Conservation (phyloP, 768 basidiomycete genomes). For the Serpula lacrymans region DNA sequence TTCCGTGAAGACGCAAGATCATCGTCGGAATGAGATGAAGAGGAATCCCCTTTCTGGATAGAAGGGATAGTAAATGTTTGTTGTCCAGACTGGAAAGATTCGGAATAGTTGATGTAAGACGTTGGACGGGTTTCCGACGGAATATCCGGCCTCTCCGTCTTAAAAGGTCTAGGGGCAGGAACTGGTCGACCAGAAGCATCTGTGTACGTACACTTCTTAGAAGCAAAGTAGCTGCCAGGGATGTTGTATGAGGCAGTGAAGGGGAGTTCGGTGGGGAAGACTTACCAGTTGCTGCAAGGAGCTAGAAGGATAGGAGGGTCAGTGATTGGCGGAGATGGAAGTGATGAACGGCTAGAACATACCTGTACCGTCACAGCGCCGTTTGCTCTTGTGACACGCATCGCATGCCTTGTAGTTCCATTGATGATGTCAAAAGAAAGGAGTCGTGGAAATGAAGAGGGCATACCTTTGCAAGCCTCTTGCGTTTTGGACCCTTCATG, state of each 20-base stretch:
- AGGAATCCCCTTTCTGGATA: constrained; percentile 12
- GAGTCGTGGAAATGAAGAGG: background rate
- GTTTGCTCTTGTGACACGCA: constrained; percentile 82
- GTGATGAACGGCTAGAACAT: constrained; percentile 20
- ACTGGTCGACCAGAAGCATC: constrained; percentile 78
- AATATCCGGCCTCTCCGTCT: constrained; percentile 34
- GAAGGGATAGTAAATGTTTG: constrained; percentile 11
- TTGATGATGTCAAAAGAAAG: background rate
- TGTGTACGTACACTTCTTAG: constrained; percentile 78
- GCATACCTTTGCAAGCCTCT: constrained; percentile 49
- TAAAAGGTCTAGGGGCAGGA: constrained; percentile 59
- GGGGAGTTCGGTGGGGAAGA: constrained; percentile 6
- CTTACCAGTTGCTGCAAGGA: constrained; percentile 79
- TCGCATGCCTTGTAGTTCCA: constrained; percentile 57
- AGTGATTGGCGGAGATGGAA: constrained; percentile 5
- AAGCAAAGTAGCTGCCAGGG: constrained; percentile 65
- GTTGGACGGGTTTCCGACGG: constrained; percentile 23
- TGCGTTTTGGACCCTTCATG: constrained; percentile 51
- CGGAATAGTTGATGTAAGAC: constrained; percentile 12
- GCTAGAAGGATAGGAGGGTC: constrained; percentile 36
- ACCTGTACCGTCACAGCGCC: constrained; percentile 82
- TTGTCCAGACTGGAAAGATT: constrained; percentile 10
- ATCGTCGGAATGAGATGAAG: constrained; percentile 31
- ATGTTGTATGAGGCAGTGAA: constrained; percentile 12
- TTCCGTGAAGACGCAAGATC: constrained; percentile 44